These are phyloP conservation scores for Wickerhamiella parazyma DNA, from an alignment of 805 yeast genomes.

Conservation along the genomic window DNA sequence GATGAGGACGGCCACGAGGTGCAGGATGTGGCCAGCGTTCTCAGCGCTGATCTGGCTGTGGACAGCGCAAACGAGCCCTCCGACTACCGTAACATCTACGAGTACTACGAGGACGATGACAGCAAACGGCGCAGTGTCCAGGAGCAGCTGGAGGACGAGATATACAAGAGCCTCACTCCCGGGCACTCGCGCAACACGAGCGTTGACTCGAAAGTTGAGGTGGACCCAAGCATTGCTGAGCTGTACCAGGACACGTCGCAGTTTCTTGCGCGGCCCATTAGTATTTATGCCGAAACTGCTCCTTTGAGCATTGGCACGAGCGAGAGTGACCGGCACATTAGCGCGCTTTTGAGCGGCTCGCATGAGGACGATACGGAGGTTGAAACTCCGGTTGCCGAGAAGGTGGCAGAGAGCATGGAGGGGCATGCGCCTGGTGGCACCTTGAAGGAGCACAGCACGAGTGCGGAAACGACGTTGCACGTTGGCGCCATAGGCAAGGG, in stretches of 20 bases:
- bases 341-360: slow-evolving; percentile 17
- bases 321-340: slow-evolving; percentile 15
- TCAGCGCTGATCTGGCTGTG: neutral
- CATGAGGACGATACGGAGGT: neutral
- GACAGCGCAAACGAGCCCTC: neutral
- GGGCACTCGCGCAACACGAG: slow-evolving; percentile 5
- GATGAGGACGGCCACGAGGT: slow-evolving; percentile 1
- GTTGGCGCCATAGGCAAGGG: too few relatives aligned
- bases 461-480: too few relatives aligned
- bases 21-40: neutral
- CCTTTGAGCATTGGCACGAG: slow-evolving; percentile 10
- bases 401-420: too few relatives aligned
- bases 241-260: slow-evolving; percentile 22
- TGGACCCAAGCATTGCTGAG: slow-evolving; percentile 24
- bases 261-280: slow-evolving; percentile 21
- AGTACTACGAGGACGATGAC: slow-evolving; percentile 2
- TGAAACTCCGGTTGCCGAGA: slow-evolving; percentile 1
- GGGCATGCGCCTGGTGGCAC: too few relatives aligned
- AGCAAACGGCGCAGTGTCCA: slow-evolving; percentile 5
- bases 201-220: slow-evolving; percentile 8
- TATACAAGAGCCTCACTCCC: slow-evolving; percentile 3
- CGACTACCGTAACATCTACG: neutral
- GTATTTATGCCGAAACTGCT: slow-evolving; percentile 18
- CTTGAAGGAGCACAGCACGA: too few relatives aligned
- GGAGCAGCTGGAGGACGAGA: slow-evolving; percentile 8